These are phyloP conservation scores for Maudiozyma barnettii DNA, from an alignment of 805 yeast species.

Conservation along the genomic window DNA sequence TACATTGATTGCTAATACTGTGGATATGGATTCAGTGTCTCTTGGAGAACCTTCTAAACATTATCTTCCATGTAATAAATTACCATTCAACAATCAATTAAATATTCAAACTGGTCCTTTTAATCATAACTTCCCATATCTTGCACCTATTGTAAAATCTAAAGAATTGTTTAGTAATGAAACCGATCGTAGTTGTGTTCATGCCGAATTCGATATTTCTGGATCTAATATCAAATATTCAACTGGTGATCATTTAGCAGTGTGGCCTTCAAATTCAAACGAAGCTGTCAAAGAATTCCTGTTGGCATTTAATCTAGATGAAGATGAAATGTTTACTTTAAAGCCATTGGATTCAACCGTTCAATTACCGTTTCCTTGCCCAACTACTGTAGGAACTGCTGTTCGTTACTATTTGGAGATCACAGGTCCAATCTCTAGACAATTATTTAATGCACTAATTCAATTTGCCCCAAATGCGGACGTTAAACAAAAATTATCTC, in stretches of 20 bases:
- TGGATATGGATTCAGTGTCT: conserved; percentile 35
- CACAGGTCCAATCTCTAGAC: conserved; percentile 89
- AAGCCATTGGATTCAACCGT: conserved; percentile 63
- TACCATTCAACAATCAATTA: conserved; percentile 30
- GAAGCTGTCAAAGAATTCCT: conserved; percentile 63
- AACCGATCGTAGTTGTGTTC: conserved; percentile 68
- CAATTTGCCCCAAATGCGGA: conserved; percentile 71
- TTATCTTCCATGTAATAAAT: conserved; percentile 34
- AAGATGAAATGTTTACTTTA: conserved; percentile 46
- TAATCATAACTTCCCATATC: conserved; percentile 71
- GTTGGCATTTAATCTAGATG: conserved; percentile 48
- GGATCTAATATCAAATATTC: conserved; percentile 70
- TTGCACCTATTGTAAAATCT: conserved; percentile 57
- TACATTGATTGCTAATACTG: conserved; percentile 29
- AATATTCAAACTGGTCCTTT: conserved; percentile 62
- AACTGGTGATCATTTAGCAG: conserved; percentile 93
- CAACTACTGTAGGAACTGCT: conserved; percentile 80
- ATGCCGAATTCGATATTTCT: conserved; percentile 78
- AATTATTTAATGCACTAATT: conserved; percentile 62
- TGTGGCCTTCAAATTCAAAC: conserved; percentile 85
- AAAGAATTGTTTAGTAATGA: conserved; percentile 60
- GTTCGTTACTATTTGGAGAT: conserved; percentile 84
- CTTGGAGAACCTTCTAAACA: conserved; percentile 74
- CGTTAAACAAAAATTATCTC: conserved; percentile 31
- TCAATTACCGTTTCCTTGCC: conserved; percentile 55